A percentile compares a stretch with the other conserved stretches of the same genome.
Evolutionary conservation across 2,329 filamentous ascomycete genomes (phyloP).

Genomic region (Daldinia sp.): DNA sequence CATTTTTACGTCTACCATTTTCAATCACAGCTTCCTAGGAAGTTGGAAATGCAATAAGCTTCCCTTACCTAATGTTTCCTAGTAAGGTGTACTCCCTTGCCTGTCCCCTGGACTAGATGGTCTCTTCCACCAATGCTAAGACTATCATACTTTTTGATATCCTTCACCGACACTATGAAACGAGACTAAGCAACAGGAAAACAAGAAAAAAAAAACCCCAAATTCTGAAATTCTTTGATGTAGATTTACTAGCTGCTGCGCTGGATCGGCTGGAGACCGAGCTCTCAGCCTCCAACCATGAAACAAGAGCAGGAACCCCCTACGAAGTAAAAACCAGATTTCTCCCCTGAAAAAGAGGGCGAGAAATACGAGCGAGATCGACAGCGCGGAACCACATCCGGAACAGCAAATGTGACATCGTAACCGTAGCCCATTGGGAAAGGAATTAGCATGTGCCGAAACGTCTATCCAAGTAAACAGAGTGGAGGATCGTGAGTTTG

Average conservation of each 20-base stretch:
- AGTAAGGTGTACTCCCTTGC: neutral
- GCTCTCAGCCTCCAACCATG: neutral
- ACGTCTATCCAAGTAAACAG: neutral
- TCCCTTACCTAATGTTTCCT: neutral
- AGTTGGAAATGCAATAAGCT: neutral
- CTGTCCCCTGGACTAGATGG: neutral
- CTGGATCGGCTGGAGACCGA: too few relatives aligned
- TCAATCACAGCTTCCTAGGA: neutral
- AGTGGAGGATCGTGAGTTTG: neutral
- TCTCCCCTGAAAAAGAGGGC: neutral
- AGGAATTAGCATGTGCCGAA: neutral
- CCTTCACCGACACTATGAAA: too few relatives aligned
- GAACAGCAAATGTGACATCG: neutral
- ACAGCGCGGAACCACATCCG: neutral
- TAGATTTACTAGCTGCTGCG: too few relatives aligned
- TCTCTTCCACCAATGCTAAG: too few relatives aligned
- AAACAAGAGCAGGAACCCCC: neutral
- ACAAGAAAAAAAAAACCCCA: too few relatives aligned
- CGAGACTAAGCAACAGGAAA: too few relatives aligned
- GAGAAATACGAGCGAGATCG: neutral
- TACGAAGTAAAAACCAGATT: neutral
- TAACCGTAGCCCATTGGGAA: neutral
- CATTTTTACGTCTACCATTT: too few relatives aligned
- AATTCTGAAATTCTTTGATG: too few relatives aligned
- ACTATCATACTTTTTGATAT: too few relatives aligned